Evolutionary conservation across 2,329 filamentous ascomycete species (phyloP).

Genomic region (Cladobotryum protrusum): DNA sequence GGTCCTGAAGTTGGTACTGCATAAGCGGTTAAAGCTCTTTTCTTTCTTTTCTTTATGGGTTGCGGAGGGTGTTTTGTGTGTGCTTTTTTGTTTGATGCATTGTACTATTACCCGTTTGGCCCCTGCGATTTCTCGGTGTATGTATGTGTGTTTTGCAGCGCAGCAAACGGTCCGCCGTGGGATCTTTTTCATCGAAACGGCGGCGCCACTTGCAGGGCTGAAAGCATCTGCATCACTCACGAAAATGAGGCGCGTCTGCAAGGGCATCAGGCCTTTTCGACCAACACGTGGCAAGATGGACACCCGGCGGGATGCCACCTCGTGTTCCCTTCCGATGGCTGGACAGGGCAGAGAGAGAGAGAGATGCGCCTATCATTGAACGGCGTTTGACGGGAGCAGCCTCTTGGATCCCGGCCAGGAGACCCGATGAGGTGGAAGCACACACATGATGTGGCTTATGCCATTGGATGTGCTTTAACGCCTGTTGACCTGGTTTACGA

Average conservation of each 20-base stretch:
- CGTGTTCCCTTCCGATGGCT: slow-evolving; percentile 3
- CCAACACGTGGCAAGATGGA: slow-evolving; percentile 1
- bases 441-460: neutral
- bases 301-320: neutral
- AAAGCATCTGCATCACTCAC: neutral
- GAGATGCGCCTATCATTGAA: neutral
- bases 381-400: too few relatives aligned
- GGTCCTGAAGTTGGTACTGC: neutral
- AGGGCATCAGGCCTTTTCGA: neutral
- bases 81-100: neutral
- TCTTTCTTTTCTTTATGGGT: neutral
- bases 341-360: neutral
- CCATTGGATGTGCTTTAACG: neutral
- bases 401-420: too few relatives aligned
- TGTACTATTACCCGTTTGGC: neutral
- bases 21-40: neutral
- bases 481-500: neutral
- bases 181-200: neutral
- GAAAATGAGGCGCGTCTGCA: slow-evolving; percentile 1
- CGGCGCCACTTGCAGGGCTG: neutral
- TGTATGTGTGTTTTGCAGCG: neutral
- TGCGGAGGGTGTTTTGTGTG: neutral
- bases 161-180: neutral
- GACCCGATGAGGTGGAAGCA: neutral
- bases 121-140: neutral